Base-by-base conservation (phyloP, 306 rosid species). In the Senna tora region DNA sequence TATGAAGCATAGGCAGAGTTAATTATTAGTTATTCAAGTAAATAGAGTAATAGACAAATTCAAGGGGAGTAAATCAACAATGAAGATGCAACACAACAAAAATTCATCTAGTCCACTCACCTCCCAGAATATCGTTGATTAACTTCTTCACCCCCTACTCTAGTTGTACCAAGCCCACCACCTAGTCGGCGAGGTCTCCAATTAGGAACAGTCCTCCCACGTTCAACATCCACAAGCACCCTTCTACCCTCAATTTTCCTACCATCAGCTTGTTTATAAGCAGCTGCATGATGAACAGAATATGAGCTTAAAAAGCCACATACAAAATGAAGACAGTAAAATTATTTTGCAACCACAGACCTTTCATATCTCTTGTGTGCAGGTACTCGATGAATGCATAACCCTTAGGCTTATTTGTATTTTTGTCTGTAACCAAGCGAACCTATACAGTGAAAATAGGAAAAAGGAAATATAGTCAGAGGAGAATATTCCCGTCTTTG, bases 181-280 rank as follows among this genome's bases (percentile, higher is more conserved):
- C 99, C 99, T 28, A 95, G 82, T 21, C 99, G 90, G 28, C 97
- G 93, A 71, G 99, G 99, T 34, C 99, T 89, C 99, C 99, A 95
- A 79, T 95, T 95, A 13, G 99, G 99, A 61, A 95, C 99, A 65
- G 99, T 95, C 77, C 99, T 89, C 34, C 99, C 99, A 69, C 99
- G 97, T 63, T 95, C 97, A 45, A 95, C 99, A 83, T 95, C 99
- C 76, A 95, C 99, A 36, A 92, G 93, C 76, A 95, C 96, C 77
- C 99, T 88, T 84, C 96, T 85, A 71, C 97, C 93, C 79, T 95
- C 99, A 71, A 95, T 89, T 82, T 92, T 95, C 82, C 87, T 87
- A 67, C 99, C 99, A 82, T 95, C 99, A 80, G 97, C 99, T 90
- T 95, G 99, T 77, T 95, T 95, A 82, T 95, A 95, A 74, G 99